Evolutionary conservation across 1,284 basidiomycete species (phyloP).

Genomic region (Leucoagaricus sp.): DNA sequence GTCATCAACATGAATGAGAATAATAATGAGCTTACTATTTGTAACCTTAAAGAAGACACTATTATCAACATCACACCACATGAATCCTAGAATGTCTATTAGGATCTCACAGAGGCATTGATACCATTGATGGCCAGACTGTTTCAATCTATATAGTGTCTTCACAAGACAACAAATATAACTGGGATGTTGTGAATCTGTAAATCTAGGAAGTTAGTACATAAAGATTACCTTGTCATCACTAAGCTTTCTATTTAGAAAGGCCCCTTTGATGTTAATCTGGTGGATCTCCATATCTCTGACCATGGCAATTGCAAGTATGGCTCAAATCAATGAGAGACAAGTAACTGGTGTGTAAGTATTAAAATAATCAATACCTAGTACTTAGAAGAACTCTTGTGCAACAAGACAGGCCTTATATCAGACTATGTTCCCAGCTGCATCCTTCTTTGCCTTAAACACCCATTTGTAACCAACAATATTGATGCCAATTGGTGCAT

Average conservation of each 20-base stretch:
- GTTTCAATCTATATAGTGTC: constrained; percentile 23
- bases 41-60: constrained; percentile 1
- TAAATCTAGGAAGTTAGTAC: constrained; percentile 29
- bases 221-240: constrained; percentile 31
- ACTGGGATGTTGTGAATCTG: constrained; percentile 3
- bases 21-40: not conserved
- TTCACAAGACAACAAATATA: constrained; percentile 19
- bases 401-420: constrained; percentile 13
- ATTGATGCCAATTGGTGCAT: not conserved
- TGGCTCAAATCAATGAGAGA: constrained; percentile 30
- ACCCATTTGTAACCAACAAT: constrained; percentile 12
- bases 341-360: constrained; percentile 28
- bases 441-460: constrained; percentile 7
- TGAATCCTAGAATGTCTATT: not conserved
- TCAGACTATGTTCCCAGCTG: constrained; percentile 4
- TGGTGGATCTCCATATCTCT: constrained; percentile 32
- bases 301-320: constrained; percentile 38
- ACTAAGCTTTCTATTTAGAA: constrained; percentile 36
- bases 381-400: constrained; percentile 21
- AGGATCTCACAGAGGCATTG: constrained; percentile 10
- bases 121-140: constrained; percentile 22
- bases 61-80: not conserved
- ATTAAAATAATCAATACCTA: not conserved
- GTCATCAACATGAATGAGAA: constrained; percentile 8
- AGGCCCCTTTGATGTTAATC: constrained; percentile 43